Conservation (phyloP, 306 rosid genomes). For the Cotoneaster glaucophyllus region DNA sequence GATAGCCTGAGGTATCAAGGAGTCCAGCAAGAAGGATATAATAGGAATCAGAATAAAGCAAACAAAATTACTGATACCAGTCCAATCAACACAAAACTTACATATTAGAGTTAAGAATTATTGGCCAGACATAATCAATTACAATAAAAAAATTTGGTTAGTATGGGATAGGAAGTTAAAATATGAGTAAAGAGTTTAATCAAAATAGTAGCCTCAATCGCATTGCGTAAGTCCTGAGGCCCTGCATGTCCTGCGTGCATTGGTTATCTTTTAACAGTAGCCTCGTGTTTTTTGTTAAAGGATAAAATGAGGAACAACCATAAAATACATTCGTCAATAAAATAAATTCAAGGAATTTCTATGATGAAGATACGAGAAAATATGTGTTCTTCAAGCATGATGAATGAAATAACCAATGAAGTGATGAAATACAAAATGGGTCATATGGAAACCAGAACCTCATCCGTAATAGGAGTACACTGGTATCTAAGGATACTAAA, state of each 20-base stretch:
- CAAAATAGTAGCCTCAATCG: neutral
- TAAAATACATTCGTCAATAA: neutral
- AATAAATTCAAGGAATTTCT: neutral
- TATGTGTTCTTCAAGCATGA: neutral
- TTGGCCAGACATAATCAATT: neutral
- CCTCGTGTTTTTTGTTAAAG: neutral
- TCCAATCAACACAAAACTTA: constrained; percentile 3
- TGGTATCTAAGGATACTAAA: neutral
- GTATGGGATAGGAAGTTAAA: neutral
- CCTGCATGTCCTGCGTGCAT: neutral
- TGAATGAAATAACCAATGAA: neutral
- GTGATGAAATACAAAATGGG: neutral
- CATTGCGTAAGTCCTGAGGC: neutral
- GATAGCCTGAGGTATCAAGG: constrained; percentile 44
- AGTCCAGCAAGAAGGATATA: constrained; percentile 15
- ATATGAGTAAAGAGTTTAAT: neutral
- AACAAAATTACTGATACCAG: neutral
- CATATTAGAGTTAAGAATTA: neutral
- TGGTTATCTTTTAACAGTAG: neutral
- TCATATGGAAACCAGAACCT: neutral
- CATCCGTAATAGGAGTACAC: neutral
- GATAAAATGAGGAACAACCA: neutral
- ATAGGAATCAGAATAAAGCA: constrained; percentile 14
- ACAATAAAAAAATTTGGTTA: neutral
- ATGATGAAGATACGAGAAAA: neutral